Conservation (phyloP, 1,284 basidiomycete genomes). For the Lentinula novae-zelandiae region DNA sequence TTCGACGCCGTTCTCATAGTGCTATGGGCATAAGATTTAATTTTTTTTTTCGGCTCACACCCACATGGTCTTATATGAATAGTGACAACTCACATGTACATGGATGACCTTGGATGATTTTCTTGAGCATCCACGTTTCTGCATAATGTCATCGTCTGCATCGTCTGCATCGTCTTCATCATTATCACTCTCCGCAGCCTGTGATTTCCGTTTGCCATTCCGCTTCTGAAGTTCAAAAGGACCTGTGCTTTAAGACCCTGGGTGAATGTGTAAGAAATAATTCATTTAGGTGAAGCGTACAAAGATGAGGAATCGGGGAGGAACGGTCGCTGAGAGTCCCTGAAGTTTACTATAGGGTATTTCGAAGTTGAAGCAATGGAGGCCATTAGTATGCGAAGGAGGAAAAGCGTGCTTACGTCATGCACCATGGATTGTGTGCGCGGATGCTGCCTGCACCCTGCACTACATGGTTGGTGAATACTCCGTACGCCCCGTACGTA, state of each 20-base stretch:
- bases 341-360: not conserved
- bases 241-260: not conserved
- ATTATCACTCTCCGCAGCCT: too few relatives aligned
- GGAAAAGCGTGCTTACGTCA: too few relatives aligned
- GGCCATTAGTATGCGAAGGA: not conserved
- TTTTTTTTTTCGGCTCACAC: not conserved
- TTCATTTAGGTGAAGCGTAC: not conserved
- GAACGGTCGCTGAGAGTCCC: not conserved
- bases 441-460: too few relatives aligned
- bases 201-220: too few relatives aligned
- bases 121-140: not conserved
- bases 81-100: not conserved
- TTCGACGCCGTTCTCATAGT: conserved; percentile 8
- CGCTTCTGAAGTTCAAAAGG: too few relatives aligned
- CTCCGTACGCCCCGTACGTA: too few relatives aligned
- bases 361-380: not conserved
- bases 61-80: not conserved
- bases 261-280: not conserved
- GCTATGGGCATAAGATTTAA: not conserved
- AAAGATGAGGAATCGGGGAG: too few relatives aligned
- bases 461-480: too few relatives aligned
- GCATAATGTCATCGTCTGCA: too few relatives aligned
- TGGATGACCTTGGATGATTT: not conserved
- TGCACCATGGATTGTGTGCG: too few relatives aligned
- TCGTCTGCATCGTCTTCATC: too few relatives aligned